Percentiles rank a stretch among this genome's conserved stretches.
Evolutionary conservation across 345 rosid species (phyloP).

Genomic region (Eucalyptus leucophloia): DNA sequence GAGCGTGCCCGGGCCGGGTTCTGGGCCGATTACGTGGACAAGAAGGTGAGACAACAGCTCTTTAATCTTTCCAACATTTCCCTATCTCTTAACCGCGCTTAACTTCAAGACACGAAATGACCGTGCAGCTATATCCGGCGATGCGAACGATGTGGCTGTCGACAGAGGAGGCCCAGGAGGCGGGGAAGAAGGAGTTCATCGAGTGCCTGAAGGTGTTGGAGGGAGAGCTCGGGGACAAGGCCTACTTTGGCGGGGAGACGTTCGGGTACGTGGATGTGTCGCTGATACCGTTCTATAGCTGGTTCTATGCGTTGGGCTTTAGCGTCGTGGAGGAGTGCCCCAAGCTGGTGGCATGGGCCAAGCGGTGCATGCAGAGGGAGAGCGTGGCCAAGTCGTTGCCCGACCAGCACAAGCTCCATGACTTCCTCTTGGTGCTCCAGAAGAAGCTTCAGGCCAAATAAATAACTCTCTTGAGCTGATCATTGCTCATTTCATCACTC

Average conservation of each 20-base stretch:
- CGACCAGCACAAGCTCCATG: background rate
- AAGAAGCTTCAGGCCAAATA: background rate
- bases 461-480: background rate
- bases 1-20: background rate
- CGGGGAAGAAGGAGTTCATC: background rate
- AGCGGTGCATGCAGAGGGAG: slow-evolving; percentile 2
- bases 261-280: slow-evolving; percentile 8
- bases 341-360: slow-evolving; percentile 5
- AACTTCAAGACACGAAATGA: background rate
- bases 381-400: slow-evolving; percentile 1
- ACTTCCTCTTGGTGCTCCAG: background rate
- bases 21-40: slow-evolving; percentile 2
- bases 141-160: background rate
- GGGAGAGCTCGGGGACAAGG: slow-evolving; percentile 8
- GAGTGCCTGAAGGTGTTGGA: background rate
- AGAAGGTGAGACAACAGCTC: background rate
- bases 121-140: background rate
- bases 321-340: background rate
- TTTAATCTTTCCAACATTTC: background rate
- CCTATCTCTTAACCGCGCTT: background rate
- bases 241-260: background rate
- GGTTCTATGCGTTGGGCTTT: background rate
- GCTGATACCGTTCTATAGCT: background rate
- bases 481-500: background rate
- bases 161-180: background rate